phyloP scores from a whole-genome alignment of 129 eudicot genomes.

The Flaveria brownii region DNA sequence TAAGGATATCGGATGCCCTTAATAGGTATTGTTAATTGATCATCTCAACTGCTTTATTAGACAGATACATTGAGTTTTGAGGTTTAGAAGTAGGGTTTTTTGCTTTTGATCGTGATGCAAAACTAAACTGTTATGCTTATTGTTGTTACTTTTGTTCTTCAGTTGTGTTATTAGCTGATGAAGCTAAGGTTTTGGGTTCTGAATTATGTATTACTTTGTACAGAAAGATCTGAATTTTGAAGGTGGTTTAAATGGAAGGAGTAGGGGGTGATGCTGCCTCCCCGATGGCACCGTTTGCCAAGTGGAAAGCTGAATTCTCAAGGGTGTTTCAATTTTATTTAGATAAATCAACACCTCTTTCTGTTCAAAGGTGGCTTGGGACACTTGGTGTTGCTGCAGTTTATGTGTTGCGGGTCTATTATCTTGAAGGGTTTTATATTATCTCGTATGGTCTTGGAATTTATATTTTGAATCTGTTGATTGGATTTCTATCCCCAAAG shows the following conservation, averaged over 20 bases:
- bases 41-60: conserved; percentile 3
- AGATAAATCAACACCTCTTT: conserved; percentile 58
- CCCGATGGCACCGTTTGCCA: conserved; percentile 44
- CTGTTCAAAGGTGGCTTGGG: conserved; percentile 67
- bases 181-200: conserved; percentile 3
- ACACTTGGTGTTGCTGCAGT: conserved; percentile 47
- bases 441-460: conserved; percentile 64
- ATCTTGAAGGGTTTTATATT: conserved; percentile 59
- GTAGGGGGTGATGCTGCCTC: conserved; percentile 47
- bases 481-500: conserved; percentile 67
- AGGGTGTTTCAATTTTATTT: conserved; percentile 51
- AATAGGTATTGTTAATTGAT: not conserved
- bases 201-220: conserved; percentile 20
- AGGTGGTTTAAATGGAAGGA: conserved; percentile 45
- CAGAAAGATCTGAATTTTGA: conserved; percentile 2
- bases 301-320: conserved; percentile 50
- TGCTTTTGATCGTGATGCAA: conserved; percentile 23
- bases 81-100: not conserved
- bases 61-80: not conserved
- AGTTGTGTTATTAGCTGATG: not conserved
- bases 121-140: not conserved
- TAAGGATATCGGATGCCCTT: not conserved
- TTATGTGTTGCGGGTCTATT: conserved; percentile 54
- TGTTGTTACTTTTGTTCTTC: not conserved
- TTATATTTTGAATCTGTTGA: conserved; percentile 56